Conservation (phyloP, 2,329 filamentous ascomycete genomes). For the Cladophialophora chaetospira region DNA sequence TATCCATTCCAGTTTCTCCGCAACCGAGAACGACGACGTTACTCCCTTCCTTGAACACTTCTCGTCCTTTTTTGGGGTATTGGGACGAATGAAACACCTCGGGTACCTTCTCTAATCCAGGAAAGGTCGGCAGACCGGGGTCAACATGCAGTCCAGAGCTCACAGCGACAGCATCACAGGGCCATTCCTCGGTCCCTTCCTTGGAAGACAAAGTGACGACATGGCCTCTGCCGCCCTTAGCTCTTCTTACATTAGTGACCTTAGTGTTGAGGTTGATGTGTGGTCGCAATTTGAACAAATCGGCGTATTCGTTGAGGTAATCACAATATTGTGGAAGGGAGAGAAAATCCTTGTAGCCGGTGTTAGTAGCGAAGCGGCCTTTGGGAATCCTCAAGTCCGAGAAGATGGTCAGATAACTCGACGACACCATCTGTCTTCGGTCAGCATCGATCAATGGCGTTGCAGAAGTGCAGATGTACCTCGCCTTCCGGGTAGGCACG, state of each 20-base stretch:
- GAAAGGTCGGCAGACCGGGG: neutral
- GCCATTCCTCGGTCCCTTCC: conserved; percentile 6
- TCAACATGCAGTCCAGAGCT: conserved; percentile 10
- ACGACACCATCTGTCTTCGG: conserved; percentile 8
- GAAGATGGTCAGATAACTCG: conserved; percentile 11
- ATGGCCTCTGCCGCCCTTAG: conserved; percentile 7
- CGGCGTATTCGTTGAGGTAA: conserved; percentile 12
- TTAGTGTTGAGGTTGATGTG: conserved; percentile 12
- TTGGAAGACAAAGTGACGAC: neutral
- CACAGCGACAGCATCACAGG: conserved; percentile 14
- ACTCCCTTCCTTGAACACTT: conserved; percentile 8
- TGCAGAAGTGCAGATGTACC: neutral
- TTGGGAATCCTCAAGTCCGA: conserved; percentile 11
- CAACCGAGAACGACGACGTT: conserved; percentile 13
- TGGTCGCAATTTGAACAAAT: conserved; percentile 9
- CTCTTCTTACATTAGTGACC: conserved; percentile 10
- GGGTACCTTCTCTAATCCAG: conserved; percentile 14
- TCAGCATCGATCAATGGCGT: neutral
- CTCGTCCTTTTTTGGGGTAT: conserved; percentile 10
- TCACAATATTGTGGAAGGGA: conserved; percentile 2
- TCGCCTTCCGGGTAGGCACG: conserved; percentile 14
- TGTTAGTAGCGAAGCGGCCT: neutral
- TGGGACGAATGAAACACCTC: conserved; percentile 10
- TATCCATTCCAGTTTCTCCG: conserved; percentile 15
- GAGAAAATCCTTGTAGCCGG: conserved; percentile 11